Evolutionary conservation across 306 rosid genomes (phyloP).

Genomic region (Quercus glauca): DNA sequence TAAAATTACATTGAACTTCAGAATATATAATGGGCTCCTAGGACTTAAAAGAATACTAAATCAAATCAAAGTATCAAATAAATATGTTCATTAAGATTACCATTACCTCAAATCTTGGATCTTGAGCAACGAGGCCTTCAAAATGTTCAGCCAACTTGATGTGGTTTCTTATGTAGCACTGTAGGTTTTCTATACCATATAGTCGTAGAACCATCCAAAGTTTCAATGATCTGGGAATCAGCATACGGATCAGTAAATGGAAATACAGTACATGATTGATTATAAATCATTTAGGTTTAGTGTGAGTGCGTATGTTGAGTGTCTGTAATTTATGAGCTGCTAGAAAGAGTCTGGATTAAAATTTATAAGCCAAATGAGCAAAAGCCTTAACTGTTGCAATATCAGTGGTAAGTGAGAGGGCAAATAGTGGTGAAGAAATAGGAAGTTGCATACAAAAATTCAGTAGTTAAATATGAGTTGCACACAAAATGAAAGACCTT

Average conservation of each 20-base stretch:
- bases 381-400: not conserved
- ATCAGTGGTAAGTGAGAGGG: not conserved
- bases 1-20: not conserved
- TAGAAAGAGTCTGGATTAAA: conserved; percentile 1
- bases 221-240: conserved; percentile 65
- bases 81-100: not conserved
- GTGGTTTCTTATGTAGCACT: conserved; percentile 63
- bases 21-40: not conserved
- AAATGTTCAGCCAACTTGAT: conserved; percentile 70
- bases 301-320: not conserved
- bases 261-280: conserved; percentile 4
- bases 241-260: conserved; percentile 5
- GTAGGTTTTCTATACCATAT: conserved; percentile 81
- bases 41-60: not conserved
- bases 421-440: not conserved
- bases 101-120: conserved; percentile 78
- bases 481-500: not conserved
- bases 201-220: conserved; percentile 92
- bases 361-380: not conserved
- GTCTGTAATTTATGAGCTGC: not conserved
- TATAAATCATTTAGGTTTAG: conserved; percentile 2
- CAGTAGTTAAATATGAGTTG: not conserved
- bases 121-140: conserved; percentile 63
- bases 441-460: not conserved
- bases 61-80: not conserved